Conservation (phyloP, 805 yeast species). For the Debaryomyces tyrocola region DNA sequence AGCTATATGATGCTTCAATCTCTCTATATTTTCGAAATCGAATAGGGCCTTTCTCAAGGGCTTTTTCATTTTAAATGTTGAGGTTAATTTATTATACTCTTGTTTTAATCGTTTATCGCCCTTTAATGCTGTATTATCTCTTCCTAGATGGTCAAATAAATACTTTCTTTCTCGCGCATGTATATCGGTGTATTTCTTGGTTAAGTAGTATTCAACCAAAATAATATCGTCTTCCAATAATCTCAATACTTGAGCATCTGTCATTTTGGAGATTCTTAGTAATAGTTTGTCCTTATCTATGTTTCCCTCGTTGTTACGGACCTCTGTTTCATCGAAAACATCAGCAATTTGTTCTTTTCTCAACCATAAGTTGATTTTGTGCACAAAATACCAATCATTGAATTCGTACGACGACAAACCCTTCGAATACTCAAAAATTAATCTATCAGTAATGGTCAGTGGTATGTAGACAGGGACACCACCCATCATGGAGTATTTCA, state of each 20-base stretch:
- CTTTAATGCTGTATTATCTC: constrained; percentile 6
- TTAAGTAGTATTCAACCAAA: constrained; percentile 19
- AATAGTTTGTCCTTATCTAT: constrained; percentile 5
- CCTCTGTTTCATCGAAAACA: constrained; percentile 9
- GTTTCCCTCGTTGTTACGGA: constrained; percentile 9
- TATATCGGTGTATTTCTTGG: constrained; percentile 16
- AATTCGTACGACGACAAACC: constrained; percentile 15
- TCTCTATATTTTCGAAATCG: constrained; percentile 19
- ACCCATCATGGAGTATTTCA: constrained; percentile 51
- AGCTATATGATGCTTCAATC: constrained; percentile 8
- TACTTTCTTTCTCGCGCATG: constrained; percentile 18
- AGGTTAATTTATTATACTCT: constrained; percentile 14
- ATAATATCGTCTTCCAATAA: constrained; percentile 17
- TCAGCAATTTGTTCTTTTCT: constrained; percentile 9
- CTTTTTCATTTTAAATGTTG: constrained; percentile 15
- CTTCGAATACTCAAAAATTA: constrained; percentile 17
- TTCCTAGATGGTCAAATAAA: constrained; percentile 16
- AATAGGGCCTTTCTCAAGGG: constrained; percentile 20
- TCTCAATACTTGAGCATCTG: constrained; percentile 13
- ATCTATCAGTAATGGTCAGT: constrained; percentile 13
- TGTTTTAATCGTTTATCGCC: constrained; percentile 6
- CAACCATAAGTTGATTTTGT: constrained; percentile 15
- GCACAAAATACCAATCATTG: constrained; percentile 18
- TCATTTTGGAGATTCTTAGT: constrained; percentile 8
- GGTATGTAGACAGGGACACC: constrained; percentile 38